A percentile compares a stretch with the other conserved stretches of the same genome.
phyloP scores from a whole-genome alignment of 2,329 filamentous ascomycete genomes.

The Curvularia lunata region DNA sequence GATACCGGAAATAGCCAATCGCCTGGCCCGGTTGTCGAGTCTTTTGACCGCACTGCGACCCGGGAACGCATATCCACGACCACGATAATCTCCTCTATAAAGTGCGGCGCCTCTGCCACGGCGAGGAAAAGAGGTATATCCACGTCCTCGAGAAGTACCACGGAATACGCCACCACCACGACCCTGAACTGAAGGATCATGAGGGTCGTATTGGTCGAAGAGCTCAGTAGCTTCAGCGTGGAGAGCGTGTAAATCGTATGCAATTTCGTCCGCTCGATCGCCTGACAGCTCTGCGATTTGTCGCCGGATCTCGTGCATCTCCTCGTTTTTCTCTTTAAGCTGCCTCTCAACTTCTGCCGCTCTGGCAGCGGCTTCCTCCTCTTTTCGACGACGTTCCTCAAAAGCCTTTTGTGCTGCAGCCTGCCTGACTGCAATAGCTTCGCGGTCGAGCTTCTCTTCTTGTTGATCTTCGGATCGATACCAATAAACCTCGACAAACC shows the following conservation, averaged over 20 bases:
- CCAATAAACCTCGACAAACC: constrained; percentile 87
- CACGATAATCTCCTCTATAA: constrained; percentile 53
- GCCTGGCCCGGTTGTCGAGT: constrained; percentile 77
- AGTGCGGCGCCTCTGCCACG: constrained; percentile 18
- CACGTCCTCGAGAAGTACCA: constrained; percentile 49
- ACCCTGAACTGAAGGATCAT: constrained; percentile 24
- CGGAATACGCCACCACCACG: constrained; percentile 33
- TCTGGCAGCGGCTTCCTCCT: constrained; percentile 67
- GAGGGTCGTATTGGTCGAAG: constrained; percentile 63
- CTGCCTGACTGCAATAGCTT: constrained; percentile 72
- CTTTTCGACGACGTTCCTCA: constrained; percentile 69
- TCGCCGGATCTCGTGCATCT: constrained; percentile 67
- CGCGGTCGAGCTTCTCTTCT: constrained; percentile 66
- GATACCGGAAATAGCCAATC: constrained; percentile 67
- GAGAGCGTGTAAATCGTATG: constrained; percentile 30
- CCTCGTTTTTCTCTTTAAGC: constrained; percentile 67
- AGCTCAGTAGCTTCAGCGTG: constrained; percentile 65
- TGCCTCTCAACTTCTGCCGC: constrained; percentile 70
- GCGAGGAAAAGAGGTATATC: constrained; percentile 31
- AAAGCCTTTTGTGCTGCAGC: constrained; percentile 73
- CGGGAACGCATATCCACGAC: constrained; percentile 43
- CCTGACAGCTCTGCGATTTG: constrained; percentile 62
- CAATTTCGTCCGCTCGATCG: constrained; percentile 25
- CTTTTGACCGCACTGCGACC: constrained; percentile 61
- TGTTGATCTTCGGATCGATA: constrained; percentile 56